Base-by-base conservation (phyloP, 805 yeast species). In the Starmerella gropengiesseri region DNA sequence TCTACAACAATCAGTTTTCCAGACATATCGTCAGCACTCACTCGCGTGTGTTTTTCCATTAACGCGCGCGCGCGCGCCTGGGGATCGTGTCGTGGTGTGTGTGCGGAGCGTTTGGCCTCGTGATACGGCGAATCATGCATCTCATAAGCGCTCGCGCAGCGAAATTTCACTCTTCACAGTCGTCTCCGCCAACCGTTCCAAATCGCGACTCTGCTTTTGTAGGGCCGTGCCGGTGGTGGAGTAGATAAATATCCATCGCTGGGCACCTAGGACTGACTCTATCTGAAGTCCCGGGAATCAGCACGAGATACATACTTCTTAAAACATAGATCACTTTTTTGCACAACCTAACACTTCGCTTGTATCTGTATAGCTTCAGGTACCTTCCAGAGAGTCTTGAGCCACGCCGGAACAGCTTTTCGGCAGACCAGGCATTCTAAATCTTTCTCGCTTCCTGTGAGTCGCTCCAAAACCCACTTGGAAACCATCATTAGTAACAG, bases 1-100 rank as follows among this genome's bases (percentile, higher is more conserved):
- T 91, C 99, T 2, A 91, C 69, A 1, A 85, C 71, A 18, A 91
- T 78, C 29, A 91, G 64, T 35, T 72, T 69, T 2, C 96, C 97
- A 48, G 95, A 48, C 53, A 44, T 45, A n/a, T n/a, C n/a, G n/a
- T n/a, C n/a, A n/a, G n/a, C n/a, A n/a, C n/a, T n/a, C n/a, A n/a
- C n/a, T n/a, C n/a, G n/a, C n/a, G n/a, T n/a, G 14, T 16, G 19
- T 7, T 8, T 33, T n/a, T 19, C 37, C 22, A 33, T 20, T n/a
- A 11, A 14, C 19, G 16, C 7, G n/a, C 31, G 18, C 13, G 20
- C 7, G 27, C 27, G 27, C 11, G 12, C 12, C 27, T 23, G 27
- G 27, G 27, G 7, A 23, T 23, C 12, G 27, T 23, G 27, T 12
- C 11, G 27, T n/a, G n/a, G n/a, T n/a, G n/a, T n/a, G n/a, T n/a